A percentile compares a stretch with the other conserved stretches of the same genome.
These are phyloP conservation scores for Plenodomus tracheiphilus DNA, from an alignment of 2,329 filamentous ascomycete species.

Conservation along the genomic window DNA sequence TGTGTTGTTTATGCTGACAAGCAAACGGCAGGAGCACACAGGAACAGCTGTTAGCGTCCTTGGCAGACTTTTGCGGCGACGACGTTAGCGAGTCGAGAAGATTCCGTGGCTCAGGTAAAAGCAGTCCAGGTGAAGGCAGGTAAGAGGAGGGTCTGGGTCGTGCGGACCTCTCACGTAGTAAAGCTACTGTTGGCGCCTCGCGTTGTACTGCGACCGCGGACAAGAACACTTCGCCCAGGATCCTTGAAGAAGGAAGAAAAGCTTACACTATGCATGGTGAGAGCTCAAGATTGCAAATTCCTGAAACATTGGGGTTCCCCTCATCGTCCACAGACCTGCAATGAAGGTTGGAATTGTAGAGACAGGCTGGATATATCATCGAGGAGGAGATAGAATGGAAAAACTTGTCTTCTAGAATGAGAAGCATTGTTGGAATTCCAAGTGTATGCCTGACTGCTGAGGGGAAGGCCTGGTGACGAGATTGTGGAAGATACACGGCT, in stretches of 20 bases:
- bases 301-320: too few species aligned
- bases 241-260: neutral
- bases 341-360: too few species aligned
- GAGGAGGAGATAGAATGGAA: too few species aligned
- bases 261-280: neutral
- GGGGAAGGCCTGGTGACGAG: too few species aligned
- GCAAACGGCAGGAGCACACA: conserved; percentile 11
- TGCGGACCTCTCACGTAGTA: neutral
- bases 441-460: too few species aligned
- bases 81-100: conserved; percentile 2
- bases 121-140: conserved; percentile 7
- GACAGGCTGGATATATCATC: too few species aligned
- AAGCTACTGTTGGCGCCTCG: neutral
- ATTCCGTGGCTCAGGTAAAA: conserved; percentile 1
- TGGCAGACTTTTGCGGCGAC: conserved; percentile 5
- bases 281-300: too few species aligned
- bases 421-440: too few species aligned
- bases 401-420: too few species aligned
- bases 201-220: neutral
- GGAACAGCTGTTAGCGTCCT: conserved; percentile 2
- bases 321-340: too few species aligned
- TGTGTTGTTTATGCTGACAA: conserved; percentile 9
- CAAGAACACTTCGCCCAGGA: neutral
- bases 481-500: too few species aligned
- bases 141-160: too few species aligned